Evolutionary conservation across 106 monocot genomes (phyloP), one percentile per base, ranked within the genome.

Genomic region (Dactylorhiza incarnata): DNA sequence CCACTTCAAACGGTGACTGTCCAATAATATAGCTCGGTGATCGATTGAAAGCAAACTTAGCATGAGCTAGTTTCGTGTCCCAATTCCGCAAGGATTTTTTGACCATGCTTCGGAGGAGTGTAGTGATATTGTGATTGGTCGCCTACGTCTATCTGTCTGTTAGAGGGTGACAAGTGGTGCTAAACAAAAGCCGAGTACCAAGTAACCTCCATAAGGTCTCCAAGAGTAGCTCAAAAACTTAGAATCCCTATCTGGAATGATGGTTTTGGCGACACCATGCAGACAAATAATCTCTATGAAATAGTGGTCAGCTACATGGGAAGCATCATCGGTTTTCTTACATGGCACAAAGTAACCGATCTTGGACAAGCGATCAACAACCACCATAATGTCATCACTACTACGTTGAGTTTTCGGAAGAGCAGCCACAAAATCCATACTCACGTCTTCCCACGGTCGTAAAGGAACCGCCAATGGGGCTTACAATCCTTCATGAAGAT

Each of bases 281-380:
- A 73, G 73, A 46, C 20, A 15, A 0, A 73, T 14, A 73, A 63
- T 63, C 15, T 63, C n/a, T 63, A 6, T 12, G 52, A 53, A 53
- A 53, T 53, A 53, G 52, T 8, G 49, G 72, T 48, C 46, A 48
- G 48, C 19, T 17, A 48, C 0, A 3, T n/a, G n/a, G n/a, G n/a
- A n/a, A n/a, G n/a, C n/a, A n/a, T n/a, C n/a, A n/a, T n/a, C n/a
- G n/a, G n/a, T 72, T n/a, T 72, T 72, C 15, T 9, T 47, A 29
- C 72, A 72, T 48, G 72, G 47, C 0, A 72, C 72, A 72, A 72
- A 72, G 20, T 72, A 48, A 48, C 1, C 72, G 16, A 72, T 72
- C 17, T 53, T 74, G 5, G 52, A 74, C n/a, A 52, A 74, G 8
- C 23, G 19, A 16, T 74, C 74, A 20, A 51, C 51, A 6, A 74